These are phyloP conservation scores for Corylus heterophylla DNA, from an alignment of 306 rosid genomes.

Conservation along the genomic window DNA sequence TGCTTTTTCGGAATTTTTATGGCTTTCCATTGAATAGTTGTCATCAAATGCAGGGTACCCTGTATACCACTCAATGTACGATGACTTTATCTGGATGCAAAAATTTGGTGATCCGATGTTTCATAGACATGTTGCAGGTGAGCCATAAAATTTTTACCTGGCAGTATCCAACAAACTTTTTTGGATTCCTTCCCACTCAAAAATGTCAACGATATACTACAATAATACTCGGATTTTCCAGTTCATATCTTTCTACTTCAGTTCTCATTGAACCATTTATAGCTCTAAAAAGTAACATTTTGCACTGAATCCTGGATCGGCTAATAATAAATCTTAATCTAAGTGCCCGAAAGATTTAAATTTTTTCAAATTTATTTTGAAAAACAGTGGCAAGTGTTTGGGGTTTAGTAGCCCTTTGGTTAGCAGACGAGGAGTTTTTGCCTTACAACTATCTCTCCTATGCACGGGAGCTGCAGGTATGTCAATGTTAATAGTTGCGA, in stretches of 20 bases:
- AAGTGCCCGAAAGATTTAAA: conserved; percentile 1
- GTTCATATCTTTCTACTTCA: neutral
- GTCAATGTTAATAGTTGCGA: conserved; percentile 11
- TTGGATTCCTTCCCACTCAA: neutral
- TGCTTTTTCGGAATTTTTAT: neutral
- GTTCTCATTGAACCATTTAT: neutral
- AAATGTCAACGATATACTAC: neutral
- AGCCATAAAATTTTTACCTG: neutral
- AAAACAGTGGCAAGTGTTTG: conserved; percentile 68
- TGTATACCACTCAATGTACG: conserved; percentile 71
- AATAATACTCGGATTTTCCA: neutral
- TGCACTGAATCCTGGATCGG: neutral
- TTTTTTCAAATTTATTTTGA: neutral
- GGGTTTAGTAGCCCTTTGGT: conserved; percentile 76
- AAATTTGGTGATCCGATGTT: conserved; percentile 76
- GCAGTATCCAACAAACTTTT: neutral
- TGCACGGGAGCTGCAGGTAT: conserved; percentile 59
- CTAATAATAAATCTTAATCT: conserved; percentile 5
- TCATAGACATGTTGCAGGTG: conserved; percentile 82
- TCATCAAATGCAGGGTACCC: conserved; percentile 46
- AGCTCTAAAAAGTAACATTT: neutral
- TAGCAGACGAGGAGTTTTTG: conserved; percentile 63
- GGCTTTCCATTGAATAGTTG: neutral
- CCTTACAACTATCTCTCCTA: conserved; percentile 63
- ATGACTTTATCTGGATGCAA: conserved; percentile 75